Percentiles rank a stretch among this genome's conserved stretches.
Evolutionary conservation across 768 basidiomycete genomes (phyloP).

Genomic region (Lentinus tigrinus): DNA sequence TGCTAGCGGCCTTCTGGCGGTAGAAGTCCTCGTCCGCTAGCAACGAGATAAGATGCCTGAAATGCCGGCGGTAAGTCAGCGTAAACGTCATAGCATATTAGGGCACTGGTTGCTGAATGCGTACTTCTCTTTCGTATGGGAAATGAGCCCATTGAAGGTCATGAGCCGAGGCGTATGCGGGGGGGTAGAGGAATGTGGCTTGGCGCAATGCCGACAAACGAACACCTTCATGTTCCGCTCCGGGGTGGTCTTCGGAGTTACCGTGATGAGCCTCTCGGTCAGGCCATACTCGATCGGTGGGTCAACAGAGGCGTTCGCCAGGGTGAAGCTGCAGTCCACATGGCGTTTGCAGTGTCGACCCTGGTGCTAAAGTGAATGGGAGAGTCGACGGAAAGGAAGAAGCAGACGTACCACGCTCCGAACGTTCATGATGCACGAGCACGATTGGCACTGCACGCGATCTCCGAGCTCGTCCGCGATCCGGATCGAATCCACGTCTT

Average conservation of each 20-base stretch:
- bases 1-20: slow-evolving; percentile 17
- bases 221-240: slow-evolving; percentile 31
- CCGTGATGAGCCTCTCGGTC: slow-evolving; percentile 4
- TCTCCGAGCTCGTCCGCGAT: slow-evolving; percentile 26
- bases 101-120: slow-evolving; percentile 23
- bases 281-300: slow-evolving; percentile 28
- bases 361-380: slow-evolving; percentile 31
- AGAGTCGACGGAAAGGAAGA: background rate
- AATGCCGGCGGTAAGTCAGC: background rate
- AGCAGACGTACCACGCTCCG: slow-evolving; percentile 40
- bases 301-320: slow-evolving; percentile 17
- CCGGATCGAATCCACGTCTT: slow-evolving; percentile 25
- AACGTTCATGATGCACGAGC: slow-evolving; percentile 50
- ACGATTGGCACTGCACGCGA: slow-evolving; percentile 48
- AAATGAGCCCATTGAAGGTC: slow-evolving; percentile 56
- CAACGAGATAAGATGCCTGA: slow-evolving; percentile 48
- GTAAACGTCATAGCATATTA: background rate
- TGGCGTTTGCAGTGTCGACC: slow-evolving; percentile 67
- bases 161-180: slow-evolving; percentile 31
- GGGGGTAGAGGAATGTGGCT: background rate
- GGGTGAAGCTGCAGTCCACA: slow-evolving; percentile 43
- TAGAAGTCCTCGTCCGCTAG: slow-evolving; percentile 59
- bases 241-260: slow-evolving; percentile 21
- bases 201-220: slow-evolving; percentile 4
- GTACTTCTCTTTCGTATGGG: slow-evolving; percentile 64